These are phyloP conservation scores for Auriculariales sp. DNA, from an alignment of 768 basidiomycete genomes.

Conservation along the genomic window DNA sequence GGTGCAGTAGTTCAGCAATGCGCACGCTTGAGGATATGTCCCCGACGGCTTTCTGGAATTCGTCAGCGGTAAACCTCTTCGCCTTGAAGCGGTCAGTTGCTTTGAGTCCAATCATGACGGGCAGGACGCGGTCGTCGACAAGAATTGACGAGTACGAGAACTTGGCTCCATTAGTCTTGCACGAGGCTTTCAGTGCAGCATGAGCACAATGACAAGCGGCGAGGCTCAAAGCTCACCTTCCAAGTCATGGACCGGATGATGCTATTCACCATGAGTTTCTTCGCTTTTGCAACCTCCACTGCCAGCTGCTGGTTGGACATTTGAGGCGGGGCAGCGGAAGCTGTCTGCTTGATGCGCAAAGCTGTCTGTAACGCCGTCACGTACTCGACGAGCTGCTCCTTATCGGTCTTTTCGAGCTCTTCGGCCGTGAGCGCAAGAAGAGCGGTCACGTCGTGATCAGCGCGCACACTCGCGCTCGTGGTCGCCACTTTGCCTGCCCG, in stretches of 20 bases:
- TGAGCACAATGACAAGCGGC: not conserved
- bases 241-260: not conserved
- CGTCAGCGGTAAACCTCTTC: not conserved
- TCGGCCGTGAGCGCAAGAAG: not conserved
- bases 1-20: not conserved
- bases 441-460: not conserved
- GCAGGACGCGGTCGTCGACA: not conserved
- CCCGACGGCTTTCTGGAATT: not conserved
- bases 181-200: not conserved
- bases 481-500: not conserved
- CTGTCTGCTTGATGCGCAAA: not conserved
- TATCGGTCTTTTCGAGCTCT: not conserved
- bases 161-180: not conserved
- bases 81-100: constrained; percentile 1
- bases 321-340: not conserved
- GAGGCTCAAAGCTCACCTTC: not conserved
- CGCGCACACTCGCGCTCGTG: not conserved
- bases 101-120: not conserved
- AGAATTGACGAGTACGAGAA: not conserved
- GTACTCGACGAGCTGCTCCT: not conserved
- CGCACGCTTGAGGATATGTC: not conserved
- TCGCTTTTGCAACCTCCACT: not conserved
- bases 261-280: not conserved
- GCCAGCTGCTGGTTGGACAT: not conserved
- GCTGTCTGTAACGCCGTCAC: not conserved